A percentile compares a stretch with the other conserved stretches of the same genome.
Evolutionary conservation across 768 basidiomycete species (phyloP).

Genomic region (Coprinopsis strossmayeri): DNA sequence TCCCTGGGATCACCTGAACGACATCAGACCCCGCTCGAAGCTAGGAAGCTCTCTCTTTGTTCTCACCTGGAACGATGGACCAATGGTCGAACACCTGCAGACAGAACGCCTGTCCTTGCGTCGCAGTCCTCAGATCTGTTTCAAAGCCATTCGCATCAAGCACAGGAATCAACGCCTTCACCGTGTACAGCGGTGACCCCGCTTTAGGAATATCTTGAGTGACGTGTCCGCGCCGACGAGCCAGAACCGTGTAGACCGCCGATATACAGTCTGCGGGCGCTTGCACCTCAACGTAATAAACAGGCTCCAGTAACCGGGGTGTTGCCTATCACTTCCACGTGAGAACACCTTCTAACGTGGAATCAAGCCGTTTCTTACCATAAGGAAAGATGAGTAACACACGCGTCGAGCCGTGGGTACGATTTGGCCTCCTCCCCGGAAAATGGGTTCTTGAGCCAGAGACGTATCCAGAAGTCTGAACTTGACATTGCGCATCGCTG

Average conservation of each 20-base stretch:
- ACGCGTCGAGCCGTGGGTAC: conserved; percentile 98
- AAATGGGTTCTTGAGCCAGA: conserved; percentile 93
- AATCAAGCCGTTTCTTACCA: conserved; percentile 50
- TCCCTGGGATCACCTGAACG: conserved; percentile 90
- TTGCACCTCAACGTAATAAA: conserved; percentile 99
- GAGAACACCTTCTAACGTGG: not conserved
- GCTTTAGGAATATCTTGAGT: conserved; percentile 98
- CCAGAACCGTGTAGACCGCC: conserved; percentile 96
- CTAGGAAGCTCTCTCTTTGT: conserved; percentile 15
- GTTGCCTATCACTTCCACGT: conserved; percentile 56
- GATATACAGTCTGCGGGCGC: conserved; percentile 98
- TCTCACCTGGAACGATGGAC: conserved; percentile 93
- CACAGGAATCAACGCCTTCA: conserved; percentile 96
- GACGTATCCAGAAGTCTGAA: conserved; percentile 93
- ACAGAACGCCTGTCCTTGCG: conserved; percentile 99
- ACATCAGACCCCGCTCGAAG: conserved; percentile 11
- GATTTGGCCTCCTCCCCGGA: conserved; percentile 96
- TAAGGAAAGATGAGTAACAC: conserved; percentile 98
- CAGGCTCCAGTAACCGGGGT: conserved; percentile 92
- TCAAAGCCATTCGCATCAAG: conserved; percentile 99
- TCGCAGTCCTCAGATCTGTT: conserved; percentile 94
- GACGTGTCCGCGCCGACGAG: conserved; percentile 98
- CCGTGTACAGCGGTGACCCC: conserved; percentile 94
- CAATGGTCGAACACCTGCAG: conserved; percentile 97
- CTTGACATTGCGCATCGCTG: conserved; percentile 98